Conservation (phyloP, 2,329 filamentous ascomycete species). For the Septoria petroselini region DNA sequence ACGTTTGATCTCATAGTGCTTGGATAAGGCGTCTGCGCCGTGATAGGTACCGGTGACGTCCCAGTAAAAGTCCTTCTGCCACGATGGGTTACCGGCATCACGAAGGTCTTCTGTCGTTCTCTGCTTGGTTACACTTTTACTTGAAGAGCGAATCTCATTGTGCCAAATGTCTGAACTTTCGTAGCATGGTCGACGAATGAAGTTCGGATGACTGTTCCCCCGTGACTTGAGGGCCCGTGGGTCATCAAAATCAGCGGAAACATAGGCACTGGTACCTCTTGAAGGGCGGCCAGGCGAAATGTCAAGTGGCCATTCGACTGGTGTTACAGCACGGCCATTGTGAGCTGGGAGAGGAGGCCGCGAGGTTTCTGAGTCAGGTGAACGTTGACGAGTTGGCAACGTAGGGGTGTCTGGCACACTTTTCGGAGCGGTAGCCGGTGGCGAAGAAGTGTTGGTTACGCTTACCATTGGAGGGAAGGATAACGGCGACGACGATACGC, state of each 20-base stretch:
- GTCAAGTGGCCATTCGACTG: background rate
- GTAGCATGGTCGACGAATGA: background rate
- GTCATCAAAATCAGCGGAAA: slow-evolving; percentile 2
- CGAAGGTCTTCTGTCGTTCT: background rate
- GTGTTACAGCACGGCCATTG: background rate
- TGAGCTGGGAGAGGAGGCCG: background rate
- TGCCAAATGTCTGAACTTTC: slow-evolving; percentile 3
- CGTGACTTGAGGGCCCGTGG: slow-evolving; percentile 6
- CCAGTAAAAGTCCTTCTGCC: slow-evolving; percentile 9
- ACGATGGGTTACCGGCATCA: background rate
- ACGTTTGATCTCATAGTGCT: slow-evolving; percentile 1
- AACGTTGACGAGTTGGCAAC: no score
- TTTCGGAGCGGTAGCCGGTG: no score
- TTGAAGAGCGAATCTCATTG: background rate
- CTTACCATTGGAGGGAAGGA: background rate
- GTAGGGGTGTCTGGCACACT: no score
- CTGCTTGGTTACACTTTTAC: slow-evolving; percentile 1
- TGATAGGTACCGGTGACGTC: slow-evolving; percentile 7
- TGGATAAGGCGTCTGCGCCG: slow-evolving; percentile 2
- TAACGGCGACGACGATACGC: background rate
- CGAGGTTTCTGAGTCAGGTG: background rate
- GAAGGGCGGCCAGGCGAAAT: slow-evolving; percentile 7
- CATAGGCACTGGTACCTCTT: slow-evolving; percentile 9
- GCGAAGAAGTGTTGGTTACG: background rate
- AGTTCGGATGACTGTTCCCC: background rate